These are phyloP conservation scores for Amanita fuliginea DNA, from an alignment of 768 basidiomycete genomes.

Conservation along the genomic window DNA sequence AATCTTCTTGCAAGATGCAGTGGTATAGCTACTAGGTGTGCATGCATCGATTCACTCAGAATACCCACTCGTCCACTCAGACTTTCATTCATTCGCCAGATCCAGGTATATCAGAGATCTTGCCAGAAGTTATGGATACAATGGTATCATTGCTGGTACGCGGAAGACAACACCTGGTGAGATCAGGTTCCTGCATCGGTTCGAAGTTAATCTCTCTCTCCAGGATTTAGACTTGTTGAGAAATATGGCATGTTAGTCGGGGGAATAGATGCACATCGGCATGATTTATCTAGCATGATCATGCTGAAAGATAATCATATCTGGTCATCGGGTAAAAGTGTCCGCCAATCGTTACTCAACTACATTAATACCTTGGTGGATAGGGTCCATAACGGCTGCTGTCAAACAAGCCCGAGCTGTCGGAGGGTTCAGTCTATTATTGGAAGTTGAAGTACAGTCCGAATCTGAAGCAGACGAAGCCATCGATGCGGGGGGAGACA, in stretches of 20 bases:
- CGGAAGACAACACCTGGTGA: slow-evolving; percentile 91
- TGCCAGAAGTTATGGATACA: slow-evolving; percentile 68
- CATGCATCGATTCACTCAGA: slow-evolving; percentile 2
- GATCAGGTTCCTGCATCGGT: not conserved
- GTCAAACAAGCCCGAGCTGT: slow-evolving; percentile 79
- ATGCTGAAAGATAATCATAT: slow-evolving; percentile 99
- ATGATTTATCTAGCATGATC: slow-evolving; percentile 98
- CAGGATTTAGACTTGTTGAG: slow-evolving; percentile 91
- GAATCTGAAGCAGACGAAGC: slow-evolving; percentile 93
- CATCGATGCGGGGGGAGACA: slow-evolving; percentile 91
- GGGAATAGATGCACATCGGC: slow-evolving; percentile 90
- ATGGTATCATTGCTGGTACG: slow-evolving; percentile 87
- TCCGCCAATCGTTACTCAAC: slow-evolving; percentile 5
- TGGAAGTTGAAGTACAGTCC: slow-evolving; percentile 89
- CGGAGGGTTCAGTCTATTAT: slow-evolving; percentile 82
- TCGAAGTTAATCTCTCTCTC: slow-evolving; percentile 3
- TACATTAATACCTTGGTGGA: slow-evolving; percentile 1
- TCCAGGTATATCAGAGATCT: slow-evolving; percentile 76
- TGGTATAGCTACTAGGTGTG: slow-evolving; percentile 92
- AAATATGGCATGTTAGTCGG: slow-evolving; percentile 99
- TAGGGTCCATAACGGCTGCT: slow-evolving; percentile 86
- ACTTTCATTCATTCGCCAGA: slow-evolving; percentile 26
- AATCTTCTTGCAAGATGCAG: slow-evolving; percentile 93
- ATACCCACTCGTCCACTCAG: not conserved
- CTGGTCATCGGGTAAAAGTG: slow-evolving; percentile 76